phyloP scores from a whole-genome alignment of 2,329 filamentous ascomycete species.

The Botryosphaeria dothidea region DNA sequence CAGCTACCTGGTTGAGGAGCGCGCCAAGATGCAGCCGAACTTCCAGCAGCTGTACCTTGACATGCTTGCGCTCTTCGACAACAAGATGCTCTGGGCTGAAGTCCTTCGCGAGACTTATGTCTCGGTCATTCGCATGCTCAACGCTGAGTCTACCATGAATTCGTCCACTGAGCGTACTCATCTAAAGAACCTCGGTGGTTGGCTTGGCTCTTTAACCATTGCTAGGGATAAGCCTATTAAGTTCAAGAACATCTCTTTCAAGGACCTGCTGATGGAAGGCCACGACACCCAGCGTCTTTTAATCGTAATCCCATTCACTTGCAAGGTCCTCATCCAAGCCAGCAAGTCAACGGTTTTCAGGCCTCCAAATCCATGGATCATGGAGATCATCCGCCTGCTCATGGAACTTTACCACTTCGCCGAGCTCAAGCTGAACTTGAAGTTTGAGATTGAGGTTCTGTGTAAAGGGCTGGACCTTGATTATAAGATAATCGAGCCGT shows the following conservation, averaged over 20 bases:
- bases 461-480: slow-evolving; percentile 92
- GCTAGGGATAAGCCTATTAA: slow-evolving; percentile 94
- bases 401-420: slow-evolving; percentile 93
- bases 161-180: slow-evolving; percentile 83
- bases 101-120: slow-evolving; percentile 92
- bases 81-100: slow-evolving; percentile 78
- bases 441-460: slow-evolving; percentile 97
- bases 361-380: slow-evolving; percentile 94
- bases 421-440: slow-evolving; percentile 92
- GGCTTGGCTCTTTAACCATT: slow-evolving; percentile 90
- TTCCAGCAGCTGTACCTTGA: slow-evolving; percentile 93
- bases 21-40: slow-evolving; percentile 95
- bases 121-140: slow-evolving; percentile 82
- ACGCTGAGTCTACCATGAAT: slow-evolving; percentile 83
- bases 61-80: slow-evolving; percentile 78
- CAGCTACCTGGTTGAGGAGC: slow-evolving; percentile 88
- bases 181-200: slow-evolving; percentile 88
- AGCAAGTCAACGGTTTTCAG: slow-evolving; percentile 84
- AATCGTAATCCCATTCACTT: slow-evolving; percentile 94
- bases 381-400: slow-evolving; percentile 89
- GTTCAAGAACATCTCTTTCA: slow-evolving; percentile 95
- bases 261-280: slow-evolving; percentile 89
- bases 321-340: slow-evolving; percentile 89
- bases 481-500: slow-evolving; percentile 86
- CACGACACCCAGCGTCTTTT: slow-evolving; percentile 90